Evolutionary conservation across 1,284 basidiomycete species (phyloP).

Genomic region (Xerocomus minutiporus): DNA sequence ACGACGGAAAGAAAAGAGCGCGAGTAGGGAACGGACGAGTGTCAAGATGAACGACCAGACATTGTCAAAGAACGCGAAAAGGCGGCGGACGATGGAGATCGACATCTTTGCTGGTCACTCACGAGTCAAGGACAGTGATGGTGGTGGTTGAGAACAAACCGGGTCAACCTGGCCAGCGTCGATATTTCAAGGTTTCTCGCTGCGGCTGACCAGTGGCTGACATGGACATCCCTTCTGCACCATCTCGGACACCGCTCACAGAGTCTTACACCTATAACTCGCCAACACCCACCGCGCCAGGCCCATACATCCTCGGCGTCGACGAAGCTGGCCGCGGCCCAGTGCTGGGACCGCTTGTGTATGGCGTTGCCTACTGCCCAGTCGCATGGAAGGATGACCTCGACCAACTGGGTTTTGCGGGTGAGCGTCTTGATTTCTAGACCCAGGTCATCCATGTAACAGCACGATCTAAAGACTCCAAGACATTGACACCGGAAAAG

Average conservation of each 20-base stretch:
- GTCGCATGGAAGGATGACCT: slow-evolving; percentile 71
- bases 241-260: slow-evolving; percentile 49
- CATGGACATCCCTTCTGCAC: slow-evolving; percentile 45
- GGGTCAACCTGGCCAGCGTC: background rate
- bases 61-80: slow-evolving; percentile 15
- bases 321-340: slow-evolving; percentile 97
- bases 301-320: slow-evolving; percentile 87
- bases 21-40: slow-evolving; percentile 29
- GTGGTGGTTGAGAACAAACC: background rate
- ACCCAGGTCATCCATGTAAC: background rate
- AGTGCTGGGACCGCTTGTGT: slow-evolving; percentile 91
- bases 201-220: slow-evolving; percentile 27
- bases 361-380: slow-evolving; percentile 93
- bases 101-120: slow-evolving; percentile 13
- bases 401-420: slow-evolving; percentile 85
- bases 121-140: slow-evolving; percentile 4
- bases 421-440: slow-evolving; percentile 34
- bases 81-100: slow-evolving; percentile 6
- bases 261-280: slow-evolving; percentile 86
- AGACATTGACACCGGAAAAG: slow-evolving; percentile 77
- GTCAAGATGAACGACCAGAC: slow-evolving; percentile 28
- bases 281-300: slow-evolving; percentile 54
- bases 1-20: slow-evolving; percentile 18
- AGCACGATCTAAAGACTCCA: slow-evolving; percentile 65
- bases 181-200: slow-evolving; percentile 18